Conservation (phyloP, 768 basidiomycete species). For the Trametes meyenii region DNA sequence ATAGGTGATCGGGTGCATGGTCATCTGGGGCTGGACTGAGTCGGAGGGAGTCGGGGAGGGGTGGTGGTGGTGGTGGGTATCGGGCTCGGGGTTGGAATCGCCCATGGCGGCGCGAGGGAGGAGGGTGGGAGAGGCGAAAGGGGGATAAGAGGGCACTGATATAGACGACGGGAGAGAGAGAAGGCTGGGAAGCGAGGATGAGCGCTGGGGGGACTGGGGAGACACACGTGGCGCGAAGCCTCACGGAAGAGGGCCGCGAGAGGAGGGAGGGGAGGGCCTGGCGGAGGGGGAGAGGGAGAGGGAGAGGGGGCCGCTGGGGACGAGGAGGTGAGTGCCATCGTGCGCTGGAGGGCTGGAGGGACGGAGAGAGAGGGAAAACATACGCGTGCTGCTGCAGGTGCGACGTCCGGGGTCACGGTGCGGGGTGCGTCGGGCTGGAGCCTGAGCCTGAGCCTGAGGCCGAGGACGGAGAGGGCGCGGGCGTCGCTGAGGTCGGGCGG, state of each 20-base stretch:
- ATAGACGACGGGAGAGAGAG: constrained; percentile 11
- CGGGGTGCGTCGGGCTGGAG: no score
- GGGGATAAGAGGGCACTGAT: constrained; percentile 32
- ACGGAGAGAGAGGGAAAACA: constrained; percentile 3
- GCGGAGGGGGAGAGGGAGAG: constrained; percentile 11
- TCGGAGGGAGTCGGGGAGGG: constrained; percentile 28
- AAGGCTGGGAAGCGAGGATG: constrained; percentile 22
- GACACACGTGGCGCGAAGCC: constrained; percentile 26
- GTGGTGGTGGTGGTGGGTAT: constrained; percentile 33
- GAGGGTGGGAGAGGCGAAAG: constrained; percentile 39
- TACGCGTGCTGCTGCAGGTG: no score
- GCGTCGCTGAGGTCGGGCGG: constrained; percentile 26
- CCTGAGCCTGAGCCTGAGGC: no score
- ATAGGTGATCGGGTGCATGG: constrained; percentile 54
- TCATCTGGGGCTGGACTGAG: constrained; percentile 49
- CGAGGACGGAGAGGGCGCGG: neutral
- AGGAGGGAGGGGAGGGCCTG: neutral
- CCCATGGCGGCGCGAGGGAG: constrained; percentile 40
- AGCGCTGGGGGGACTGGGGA: constrained; percentile 12
- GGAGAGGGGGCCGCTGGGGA: constrained; percentile 3
- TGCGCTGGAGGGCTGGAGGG: constrained; percentile 1
- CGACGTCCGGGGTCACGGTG: no score
- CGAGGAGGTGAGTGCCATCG: constrained; percentile 5
- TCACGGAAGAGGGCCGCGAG: constrained; percentile 12
- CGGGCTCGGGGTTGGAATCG: constrained; percentile 44